Evolutionary conservation across 1,284 basidiomycete genomes (phyloP), one percentile per base, ranked within the genome.

Genomic region (Cutaneotrichosporon daszewskae): DNA sequence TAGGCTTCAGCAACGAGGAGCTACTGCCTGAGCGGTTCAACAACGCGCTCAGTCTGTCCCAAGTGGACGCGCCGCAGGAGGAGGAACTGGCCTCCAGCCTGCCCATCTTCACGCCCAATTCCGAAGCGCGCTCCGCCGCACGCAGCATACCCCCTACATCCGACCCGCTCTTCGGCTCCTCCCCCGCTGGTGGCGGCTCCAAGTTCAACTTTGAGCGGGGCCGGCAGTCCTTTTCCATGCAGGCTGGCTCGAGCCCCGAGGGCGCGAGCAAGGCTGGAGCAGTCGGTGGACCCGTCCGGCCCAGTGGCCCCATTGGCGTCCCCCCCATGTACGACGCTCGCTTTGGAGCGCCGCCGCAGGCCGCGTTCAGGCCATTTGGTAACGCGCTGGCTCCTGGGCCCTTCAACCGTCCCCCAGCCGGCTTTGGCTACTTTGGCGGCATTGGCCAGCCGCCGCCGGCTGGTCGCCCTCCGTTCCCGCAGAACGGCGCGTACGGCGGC

Each of bases 1-100:
- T 51, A 16, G 68, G 62, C 60, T 74, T 89, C 32, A 81, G 81
- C 0, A 87, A 90, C 58, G 87, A 88, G 43, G 87, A 90, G 52
- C 77, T 66, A 8, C 43, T 90, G 8, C 83, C 84, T 0, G 79
- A 76, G 31, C 76, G 78, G 49, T 73, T 84, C 14, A 61, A 56
- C n/a, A 80, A 80, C 25, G 71, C 80, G 38, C 75, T 89, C 52
- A 83, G 72, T 58, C 63, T 88, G n/a, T 26, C 23, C 18, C 75
- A 76, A 49, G 69, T 75, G 12, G 77, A 77, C 43, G 75, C 78
- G 29, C 46, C 42, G 18, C 5, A 43, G 28, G 25, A 40, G 18
- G 19, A 18, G 12, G 22, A 40, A 24, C 24, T 34, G 5, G 44
- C 49, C 3, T 42, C 45, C 7, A 47, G 45, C 33, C 39, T 51